Percentiles rank a stretch among this genome's conserved stretches.
Conservation (phyloP, 2,329 filamentous ascomycete genomes). For the Sphaceloma murrayae region DNA sequence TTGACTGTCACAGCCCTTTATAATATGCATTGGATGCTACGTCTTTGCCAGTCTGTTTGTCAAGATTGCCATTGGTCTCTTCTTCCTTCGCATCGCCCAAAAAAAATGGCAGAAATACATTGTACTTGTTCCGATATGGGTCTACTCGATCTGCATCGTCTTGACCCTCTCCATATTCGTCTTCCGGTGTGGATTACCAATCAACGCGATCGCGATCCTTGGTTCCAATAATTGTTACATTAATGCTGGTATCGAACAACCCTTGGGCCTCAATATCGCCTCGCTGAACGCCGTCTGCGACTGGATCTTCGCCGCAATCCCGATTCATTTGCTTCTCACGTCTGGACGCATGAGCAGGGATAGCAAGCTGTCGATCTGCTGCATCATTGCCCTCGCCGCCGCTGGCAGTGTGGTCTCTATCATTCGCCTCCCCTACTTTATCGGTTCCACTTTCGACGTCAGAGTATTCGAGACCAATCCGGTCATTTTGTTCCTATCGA, state of each 20-base stretch:
- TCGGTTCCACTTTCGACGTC: background rate
- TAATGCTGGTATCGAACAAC: background rate
- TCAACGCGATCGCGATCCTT: background rate
- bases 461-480: background rate
- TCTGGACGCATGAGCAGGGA: background rate
- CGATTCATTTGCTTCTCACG: slow-evolving; percentile 1
- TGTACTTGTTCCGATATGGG: background rate
- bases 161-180: background rate
- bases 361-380: background rate
- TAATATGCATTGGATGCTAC: background rate
- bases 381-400: slow-evolving; percentile 7
- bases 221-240: background rate
- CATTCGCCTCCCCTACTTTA: slow-evolving; percentile 6
- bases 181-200: slow-evolving; percentile 3
- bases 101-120: slow-evolving; percentile 11
- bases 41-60: background rate
- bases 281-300: slow-evolving; percentile 7
- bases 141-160: slow-evolving; percentile 1
- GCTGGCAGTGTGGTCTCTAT: slow-evolving; percentile 4
- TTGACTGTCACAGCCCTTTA: background rate
- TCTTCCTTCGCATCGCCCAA: slow-evolving; percentile 11
- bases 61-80: slow-evolving; percentile 10
- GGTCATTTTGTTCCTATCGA: slow-evolving; percentile 5
- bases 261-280: slow-evolving; percentile 1
- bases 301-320: slow-evolving; percentile 10